Percentiles rank a stretch among this genome's conserved stretches.
These are phyloP conservation scores for Auriscalpium microsporum DNA, from an alignment of 768 basidiomycete genomes.

Conservation along the genomic window DNA sequence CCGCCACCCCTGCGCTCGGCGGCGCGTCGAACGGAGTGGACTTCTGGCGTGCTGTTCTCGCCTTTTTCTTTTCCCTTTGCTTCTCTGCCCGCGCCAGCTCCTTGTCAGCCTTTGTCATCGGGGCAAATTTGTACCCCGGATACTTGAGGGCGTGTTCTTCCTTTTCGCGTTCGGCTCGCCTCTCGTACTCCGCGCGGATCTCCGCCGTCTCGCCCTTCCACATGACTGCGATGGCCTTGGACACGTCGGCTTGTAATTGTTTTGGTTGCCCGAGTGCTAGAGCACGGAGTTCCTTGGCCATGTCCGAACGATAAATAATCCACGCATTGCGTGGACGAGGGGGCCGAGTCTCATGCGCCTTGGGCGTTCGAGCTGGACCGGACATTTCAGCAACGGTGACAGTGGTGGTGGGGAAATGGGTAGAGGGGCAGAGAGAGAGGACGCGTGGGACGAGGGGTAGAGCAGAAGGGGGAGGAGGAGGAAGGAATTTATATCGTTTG, in stretches of 20 bases:
- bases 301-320: conserved; percentile 42
- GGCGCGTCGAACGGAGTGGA: conserved; percentile 5
- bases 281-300: conserved; percentile 26
- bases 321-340: conserved; percentile 42
- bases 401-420: background rate
- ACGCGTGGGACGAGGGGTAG: background rate
- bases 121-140: conserved; percentile 10
- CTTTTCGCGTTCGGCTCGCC: conserved; percentile 10
- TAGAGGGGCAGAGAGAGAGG: background rate
- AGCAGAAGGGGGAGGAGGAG: background rate
- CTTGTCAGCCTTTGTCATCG: conserved; percentile 11
- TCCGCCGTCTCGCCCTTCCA: conserved; percentile 32
- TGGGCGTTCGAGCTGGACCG: background rate
- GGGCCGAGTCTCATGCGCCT: background rate
- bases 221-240: conserved; percentile 31
- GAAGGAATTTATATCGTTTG: conserved; percentile 2
- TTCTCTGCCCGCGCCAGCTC: background rate
- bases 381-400: background rate
- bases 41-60: background rate
- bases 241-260: conserved; percentile 34
- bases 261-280: conserved; percentile 16
- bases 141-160: conserved; percentile 8
- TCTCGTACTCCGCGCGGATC: conserved; percentile 19
- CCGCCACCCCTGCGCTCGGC: background rate
- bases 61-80: conserved; percentile 5